Conservation (phyloP, 2,329 filamentous ascomycete species). For the Achaetomium macrosporum region DNA sequence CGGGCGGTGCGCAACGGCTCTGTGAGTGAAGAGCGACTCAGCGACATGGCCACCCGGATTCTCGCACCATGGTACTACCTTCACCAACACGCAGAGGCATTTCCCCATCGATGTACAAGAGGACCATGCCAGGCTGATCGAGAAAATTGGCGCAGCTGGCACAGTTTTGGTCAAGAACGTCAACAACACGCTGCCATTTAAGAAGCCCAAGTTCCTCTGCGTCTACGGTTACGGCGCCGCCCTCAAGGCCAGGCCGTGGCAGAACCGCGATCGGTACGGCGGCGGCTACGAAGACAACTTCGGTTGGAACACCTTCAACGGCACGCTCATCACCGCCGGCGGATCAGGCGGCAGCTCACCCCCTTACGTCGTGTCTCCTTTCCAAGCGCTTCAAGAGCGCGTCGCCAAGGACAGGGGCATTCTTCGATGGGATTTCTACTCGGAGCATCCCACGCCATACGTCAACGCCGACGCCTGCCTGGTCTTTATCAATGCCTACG, state of each 20-base stretch:
- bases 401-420: constrained; percentile 49
- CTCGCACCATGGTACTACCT: constrained; percentile 40
- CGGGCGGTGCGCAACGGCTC: constrained; percentile 73
- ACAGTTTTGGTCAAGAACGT: constrained; percentile 30
- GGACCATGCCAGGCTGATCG: constrained; percentile 25
- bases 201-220: constrained; percentile 48
- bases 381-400: constrained; percentile 51
- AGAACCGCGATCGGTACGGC: constrained; percentile 41
- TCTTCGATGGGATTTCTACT: constrained; percentile 51
- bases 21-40: constrained; percentile 61
- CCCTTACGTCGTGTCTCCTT: constrained; percentile 42
- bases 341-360: constrained; percentile 47
- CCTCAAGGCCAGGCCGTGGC: constrained; percentile 36
- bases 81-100: constrained; percentile 21
- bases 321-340: constrained; percentile 47
- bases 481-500: constrained; percentile 62
- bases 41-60: constrained; percentile 72
- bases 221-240: constrained; percentile 60
- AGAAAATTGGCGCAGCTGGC: constrained; percentile 36
- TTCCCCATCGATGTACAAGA: constrained; percentile 21
- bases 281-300: constrained; percentile 40
- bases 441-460: constrained; percentile 40
- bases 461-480: constrained; percentile 55
- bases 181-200: constrained; percentile 45
- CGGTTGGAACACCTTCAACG: constrained; percentile 44